Evolutionary conservation across 306 rosid species (phyloP).

Genomic region (Cucumis melo): DNA sequence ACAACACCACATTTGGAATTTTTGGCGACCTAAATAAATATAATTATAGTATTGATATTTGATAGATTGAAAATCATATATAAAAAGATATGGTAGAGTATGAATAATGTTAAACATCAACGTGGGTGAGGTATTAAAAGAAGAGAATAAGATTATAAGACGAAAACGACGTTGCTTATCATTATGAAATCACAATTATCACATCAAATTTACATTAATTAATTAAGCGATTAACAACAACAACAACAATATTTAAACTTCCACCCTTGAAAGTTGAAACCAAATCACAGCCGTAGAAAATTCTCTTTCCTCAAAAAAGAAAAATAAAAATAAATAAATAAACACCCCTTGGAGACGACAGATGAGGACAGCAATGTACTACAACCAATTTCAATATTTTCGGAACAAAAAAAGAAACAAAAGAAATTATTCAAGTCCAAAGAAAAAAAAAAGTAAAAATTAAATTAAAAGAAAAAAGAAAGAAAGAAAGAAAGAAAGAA

Average conservation of each 20-base stretch:
- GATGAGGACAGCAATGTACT: not conserved
- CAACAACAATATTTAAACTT: not conserved
- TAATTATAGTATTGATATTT: no score
- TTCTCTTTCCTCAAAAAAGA: not conserved
- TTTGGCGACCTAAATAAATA: no score
- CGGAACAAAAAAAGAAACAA: not conserved
- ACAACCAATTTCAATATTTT: not conserved
- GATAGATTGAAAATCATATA: no score
- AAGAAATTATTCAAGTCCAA: not conserved
- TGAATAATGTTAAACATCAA: not conserved
- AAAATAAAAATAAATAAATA: not conserved
- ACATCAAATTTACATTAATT: not conserved
- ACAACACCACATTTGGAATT: not conserved
- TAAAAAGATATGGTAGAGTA: not conserved
- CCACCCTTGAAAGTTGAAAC: not conserved
- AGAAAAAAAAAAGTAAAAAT: not conserved
- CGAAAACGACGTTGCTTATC: not conserved
- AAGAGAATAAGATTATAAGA: not conserved
- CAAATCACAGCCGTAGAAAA: conserved; percentile 2
- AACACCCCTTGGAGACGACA: not conserved
- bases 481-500: no score
- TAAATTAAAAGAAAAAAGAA: not conserved
- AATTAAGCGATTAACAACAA: not conserved
- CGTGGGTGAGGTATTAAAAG: not conserved
- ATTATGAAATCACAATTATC: not conserved